Base-by-base conservation (phyloP, 1,284 basidiomycete genomes). In the Takashimella koratensis region DNA sequence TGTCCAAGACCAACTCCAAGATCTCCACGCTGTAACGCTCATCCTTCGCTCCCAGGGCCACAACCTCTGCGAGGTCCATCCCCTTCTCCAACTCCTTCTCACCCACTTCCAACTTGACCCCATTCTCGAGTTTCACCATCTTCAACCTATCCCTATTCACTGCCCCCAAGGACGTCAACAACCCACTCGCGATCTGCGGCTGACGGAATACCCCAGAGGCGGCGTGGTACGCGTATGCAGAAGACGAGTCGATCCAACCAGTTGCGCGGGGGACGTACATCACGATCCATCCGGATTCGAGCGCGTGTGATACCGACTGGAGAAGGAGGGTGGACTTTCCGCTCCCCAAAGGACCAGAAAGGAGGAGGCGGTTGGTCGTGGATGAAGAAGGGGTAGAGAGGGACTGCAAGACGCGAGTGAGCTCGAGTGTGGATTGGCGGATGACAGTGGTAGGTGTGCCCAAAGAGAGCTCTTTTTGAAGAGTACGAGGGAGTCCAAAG, bases 321-420 rank as follows among this genome's bases (percentile, higher is more conserved):
- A 95, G 76, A 21, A 97, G 77, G 20, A 91, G 75, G 58, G 83
- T 84, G 53, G 86, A 90, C 77, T 97, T 97, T 23, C 94, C 94
- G 52, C 82, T 84, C 2, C 93, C 94, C 5, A 81, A 59, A 2
- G 80, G 71, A n/a, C 93, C 94, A 57, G 83, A 8, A 16, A 54
- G 26, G 10, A 47, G 39, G 20, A 40, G 52, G 19, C 47, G 50
- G 39, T 58, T 41, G 45, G 53, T 46, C 50, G 52, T 45, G 21
- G 54, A 55, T 19, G 43, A 47, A 6, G 30, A 36, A 8, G 30
- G 30, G 30, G 8, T 36, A 36, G 30, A 8, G 30, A 36, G 30
- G 16, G 30, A 36, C 8, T 8, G 8, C 10, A 36, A 16, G 30
- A 36, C 8, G 45, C 49, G 43, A 19, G 62, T 59, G 5, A 76